Conservation (phyloP, 1,284 basidiomycete genomes). For the Serendipita sp. region DNA sequence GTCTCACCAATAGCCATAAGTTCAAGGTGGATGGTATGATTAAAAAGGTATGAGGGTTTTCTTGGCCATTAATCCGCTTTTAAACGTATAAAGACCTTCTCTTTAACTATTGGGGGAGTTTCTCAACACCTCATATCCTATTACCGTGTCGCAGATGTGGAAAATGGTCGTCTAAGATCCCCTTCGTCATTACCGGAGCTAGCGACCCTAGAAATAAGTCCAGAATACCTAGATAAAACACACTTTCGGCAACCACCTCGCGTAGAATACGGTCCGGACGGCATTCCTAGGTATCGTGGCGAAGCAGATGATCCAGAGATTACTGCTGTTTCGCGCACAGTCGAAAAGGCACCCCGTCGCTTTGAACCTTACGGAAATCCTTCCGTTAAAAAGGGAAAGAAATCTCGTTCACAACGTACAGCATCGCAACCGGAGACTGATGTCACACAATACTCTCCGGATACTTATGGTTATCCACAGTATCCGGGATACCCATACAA, state of each 20-base stretch:
- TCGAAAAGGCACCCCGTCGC: neutral
- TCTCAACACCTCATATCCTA: slow-evolving; percentile 94
- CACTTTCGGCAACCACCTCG: slow-evolving; percentile 85
- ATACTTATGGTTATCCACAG: neutral
- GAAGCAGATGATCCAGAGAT: slow-evolving; percentile 1
- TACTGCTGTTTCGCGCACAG: neutral
- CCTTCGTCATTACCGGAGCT: slow-evolving; percentile 85
- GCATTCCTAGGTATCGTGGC: slow-evolving; percentile 57
- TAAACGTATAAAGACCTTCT: slow-evolving; percentile 59
- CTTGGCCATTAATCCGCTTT: neutral
- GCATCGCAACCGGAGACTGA: neutral
- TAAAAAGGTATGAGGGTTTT: slow-evolving; percentile 65
- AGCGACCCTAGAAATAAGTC: slow-evolving; percentile 70
- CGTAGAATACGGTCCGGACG: slow-evolving; percentile 72
- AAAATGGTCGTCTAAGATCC: slow-evolving; percentile 70
- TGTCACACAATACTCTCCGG: neutral
- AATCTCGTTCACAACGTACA: neutral
- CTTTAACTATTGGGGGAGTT: slow-evolving; percentile 70
- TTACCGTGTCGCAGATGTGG: slow-evolving; percentile 86
- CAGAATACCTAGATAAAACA: slow-evolving; percentile 79
- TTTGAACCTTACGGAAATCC: neutral
- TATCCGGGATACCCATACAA: neutral
- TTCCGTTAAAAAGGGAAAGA: neutral
- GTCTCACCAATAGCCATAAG: slow-evolving; percentile 79
- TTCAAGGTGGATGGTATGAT: slow-evolving; percentile 85